Evolutionary conservation across 768 basidiomycete genomes (phyloP).

Genomic region (Scleroderma bovista): DNA sequence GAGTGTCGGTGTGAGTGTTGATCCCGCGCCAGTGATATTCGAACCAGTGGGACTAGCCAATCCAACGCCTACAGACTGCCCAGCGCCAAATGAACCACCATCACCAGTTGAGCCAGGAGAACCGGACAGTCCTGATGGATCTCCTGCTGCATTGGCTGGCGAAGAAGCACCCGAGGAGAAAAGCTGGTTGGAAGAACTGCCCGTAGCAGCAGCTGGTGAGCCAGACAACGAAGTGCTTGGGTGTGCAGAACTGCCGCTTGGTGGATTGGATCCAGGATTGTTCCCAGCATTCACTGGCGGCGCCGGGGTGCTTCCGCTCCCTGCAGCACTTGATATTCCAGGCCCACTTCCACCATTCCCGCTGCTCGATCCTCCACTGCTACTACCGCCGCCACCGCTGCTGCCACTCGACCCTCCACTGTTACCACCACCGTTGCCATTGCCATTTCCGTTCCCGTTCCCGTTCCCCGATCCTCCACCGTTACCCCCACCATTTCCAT

Average conservation of each 20-base stretch:
- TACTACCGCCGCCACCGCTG: not conserved
- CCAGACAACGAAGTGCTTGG: not conserved
- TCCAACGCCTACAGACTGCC: slow-evolving; percentile 4
- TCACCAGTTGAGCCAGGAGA: not conserved
- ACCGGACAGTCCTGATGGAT: not conserved
- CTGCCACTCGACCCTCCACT: not conserved
- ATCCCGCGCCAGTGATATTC: slow-evolving; percentile 8
- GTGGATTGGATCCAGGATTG: not conserved
- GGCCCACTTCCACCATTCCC: not conserved
- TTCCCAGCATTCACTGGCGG: not conserved
- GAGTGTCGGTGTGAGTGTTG: slow-evolving; percentile 11
- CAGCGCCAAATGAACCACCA: not conserved
- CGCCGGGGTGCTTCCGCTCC: not conserved
- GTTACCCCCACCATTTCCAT: not conserved
- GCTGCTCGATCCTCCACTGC: not conserved
- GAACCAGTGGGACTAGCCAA: slow-evolving; percentile 9
- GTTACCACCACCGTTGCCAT: not conserved
- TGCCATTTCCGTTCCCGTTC: not conserved
- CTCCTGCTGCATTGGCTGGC: not conserved
- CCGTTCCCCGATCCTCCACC: not conserved
- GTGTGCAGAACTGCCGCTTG: not conserved
- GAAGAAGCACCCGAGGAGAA: not conserved
- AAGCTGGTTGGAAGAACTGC: not conserved
- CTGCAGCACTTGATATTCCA: not conserved
- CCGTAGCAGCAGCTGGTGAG: not conserved